Conservation (phyloP, 768 basidiomycete species). For the Lactarius indigo region DNA sequence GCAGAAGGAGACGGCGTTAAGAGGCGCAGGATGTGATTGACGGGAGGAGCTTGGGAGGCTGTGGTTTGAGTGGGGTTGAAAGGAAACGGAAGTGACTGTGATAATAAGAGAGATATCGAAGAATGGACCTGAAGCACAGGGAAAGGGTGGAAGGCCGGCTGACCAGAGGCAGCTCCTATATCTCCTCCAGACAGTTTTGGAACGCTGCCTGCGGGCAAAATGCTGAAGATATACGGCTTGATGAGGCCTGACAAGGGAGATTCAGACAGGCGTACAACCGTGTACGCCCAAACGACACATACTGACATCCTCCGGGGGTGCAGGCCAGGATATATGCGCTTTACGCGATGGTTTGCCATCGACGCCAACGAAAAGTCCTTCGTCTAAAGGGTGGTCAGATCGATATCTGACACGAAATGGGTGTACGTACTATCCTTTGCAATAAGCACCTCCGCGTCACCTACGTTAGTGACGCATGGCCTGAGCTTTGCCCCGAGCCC, state of each 20-base stretch:
- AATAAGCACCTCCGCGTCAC: constrained; percentile 63
- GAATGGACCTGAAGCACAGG: constrained; percentile 70
- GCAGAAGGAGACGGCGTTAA: constrained; percentile 52
- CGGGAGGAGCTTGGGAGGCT: constrained; percentile 27
- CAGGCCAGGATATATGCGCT: constrained; percentile 63
- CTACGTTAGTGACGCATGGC: constrained; percentile 53
- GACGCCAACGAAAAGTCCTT: constrained; percentile 60
- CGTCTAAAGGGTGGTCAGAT: constrained; percentile 42
- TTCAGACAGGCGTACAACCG: constrained; percentile 8
- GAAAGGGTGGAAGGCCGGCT: constrained; percentile 45
- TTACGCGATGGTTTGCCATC: constrained; percentile 53
- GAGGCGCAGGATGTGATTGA: constrained; percentile 57
- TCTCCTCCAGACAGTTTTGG: constrained; percentile 31
- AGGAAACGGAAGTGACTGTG: constrained; percentile 65
- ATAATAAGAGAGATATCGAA: constrained; percentile 55
- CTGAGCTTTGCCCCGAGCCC: constrained; percentile 74
- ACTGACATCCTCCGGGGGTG: constrained; percentile 82
- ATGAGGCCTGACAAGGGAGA: constrained; percentile 49
- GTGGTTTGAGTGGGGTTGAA: constrained; percentile 38
- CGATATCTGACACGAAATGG: neutral
- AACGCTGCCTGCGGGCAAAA: constrained; percentile 67
- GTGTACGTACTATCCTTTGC: constrained; percentile 72
- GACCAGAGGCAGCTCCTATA: constrained; percentile 30
- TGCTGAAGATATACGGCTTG: constrained; percentile 73
- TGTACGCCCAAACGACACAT: constrained; percentile 10